Evolutionary conservation across 1,284 basidiomycete genomes (phyloP), one percentile per base, ranked within the genome.

Genomic region (Puccinia triticina): DNA sequence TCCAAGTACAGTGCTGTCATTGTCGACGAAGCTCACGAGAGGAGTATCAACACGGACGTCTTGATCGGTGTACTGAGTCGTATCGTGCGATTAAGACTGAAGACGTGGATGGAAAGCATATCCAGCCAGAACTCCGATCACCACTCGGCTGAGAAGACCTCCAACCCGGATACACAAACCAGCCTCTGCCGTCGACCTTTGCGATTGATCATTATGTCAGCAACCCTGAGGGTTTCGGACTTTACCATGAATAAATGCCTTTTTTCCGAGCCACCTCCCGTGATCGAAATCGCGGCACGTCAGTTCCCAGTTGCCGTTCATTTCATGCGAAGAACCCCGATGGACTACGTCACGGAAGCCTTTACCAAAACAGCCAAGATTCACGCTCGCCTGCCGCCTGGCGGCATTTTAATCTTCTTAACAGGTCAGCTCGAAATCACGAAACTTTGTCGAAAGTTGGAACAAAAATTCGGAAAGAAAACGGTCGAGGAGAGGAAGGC

Each of bases 11-110:
- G 94, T 34, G 93, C 97, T 48, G 91, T 99, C 84, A 93, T 99
- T 83, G 93, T 98, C 80, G 97, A 99, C 85, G 97, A 99, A 88
- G 97, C 97, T 0, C 97, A 99, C 88, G 97, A 99, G 87, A 89
- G 97, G 83, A 97, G 95, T 84, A 94, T 99, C 89, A 99, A 99
- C 87, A 99, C 97, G 7, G 97, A 99, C 87, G 95, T 99, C 69
- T 89, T 99, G 69, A 95, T 99, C 83, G 97, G 97, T 72, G 94
- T 98, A 11, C 89, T 99, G 46, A 97, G 95, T 85, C 91, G 97
- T 59, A 94, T 99, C 4, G 90, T 96, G 46, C 93, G 92, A 85
- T 88, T 99, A 76, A 90, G 97, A 50, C 95, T 96, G 87, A 91
- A 93, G 83, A 89, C 93, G 89, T 97, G 95, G 95, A 91, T 91